phyloP scores from a whole-genome alignment of 2,329 filamentous ascomycete genomes.

The Calonectria honghensis region DNA sequence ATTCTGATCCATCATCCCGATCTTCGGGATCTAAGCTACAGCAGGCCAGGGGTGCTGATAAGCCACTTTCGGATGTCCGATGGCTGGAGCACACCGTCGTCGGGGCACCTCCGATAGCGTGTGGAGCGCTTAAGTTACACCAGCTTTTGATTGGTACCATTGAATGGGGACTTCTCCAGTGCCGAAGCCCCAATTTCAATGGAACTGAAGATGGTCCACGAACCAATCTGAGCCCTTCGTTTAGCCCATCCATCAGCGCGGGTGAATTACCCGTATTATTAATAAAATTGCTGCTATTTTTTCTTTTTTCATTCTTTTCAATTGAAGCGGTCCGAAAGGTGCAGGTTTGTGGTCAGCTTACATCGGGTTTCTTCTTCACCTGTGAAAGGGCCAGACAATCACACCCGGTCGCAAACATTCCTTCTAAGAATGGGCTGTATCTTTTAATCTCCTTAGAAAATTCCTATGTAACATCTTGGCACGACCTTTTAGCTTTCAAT shows the following conservation, averaged over 20 bases:
- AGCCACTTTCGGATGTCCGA: conserved; percentile 9
- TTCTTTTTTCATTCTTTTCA: not conserved
- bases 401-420: not conserved
- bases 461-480: not conserved
- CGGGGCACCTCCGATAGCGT: not conserved
- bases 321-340: not conserved
- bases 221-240: not conserved
- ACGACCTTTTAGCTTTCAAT: not conserved
- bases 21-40: not conserved
- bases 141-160: not conserved
- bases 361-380: not conserved
- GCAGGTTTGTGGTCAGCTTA: too few relatives aligned
- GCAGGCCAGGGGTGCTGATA: conserved; percentile 16
- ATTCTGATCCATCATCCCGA: not conserved
- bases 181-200: not conserved
- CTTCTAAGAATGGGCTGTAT: too few relatives aligned
- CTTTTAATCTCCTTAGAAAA: too few relatives aligned
- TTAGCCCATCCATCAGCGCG: not conserved
- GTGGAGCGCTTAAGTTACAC: not conserved
- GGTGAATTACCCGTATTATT: conserved; percentile 5
- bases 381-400: not conserved
- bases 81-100: not conserved
- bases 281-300: not conserved
- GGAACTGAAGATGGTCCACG: not conserved
- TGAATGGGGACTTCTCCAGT: not conserved